phyloP scores from a whole-genome alignment of 495 filamentous ascomycete genomes.

The Lepraria neglecta region DNA sequence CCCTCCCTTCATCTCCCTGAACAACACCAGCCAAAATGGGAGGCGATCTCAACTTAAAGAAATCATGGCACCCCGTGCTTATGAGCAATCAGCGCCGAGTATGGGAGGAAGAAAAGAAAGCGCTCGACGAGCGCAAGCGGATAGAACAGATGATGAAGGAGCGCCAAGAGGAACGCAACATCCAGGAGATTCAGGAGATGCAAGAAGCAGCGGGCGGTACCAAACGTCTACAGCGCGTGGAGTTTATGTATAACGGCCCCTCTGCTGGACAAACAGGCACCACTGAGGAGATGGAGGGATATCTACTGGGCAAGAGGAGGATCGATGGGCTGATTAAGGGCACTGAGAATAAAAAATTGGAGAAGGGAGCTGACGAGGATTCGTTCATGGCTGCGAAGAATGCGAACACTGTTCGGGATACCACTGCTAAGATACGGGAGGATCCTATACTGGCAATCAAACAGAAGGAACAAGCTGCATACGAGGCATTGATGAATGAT shows the following conservation, averaged over 20 bases:
- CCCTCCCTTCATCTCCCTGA: neutral
- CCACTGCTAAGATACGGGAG: slow-evolving; percentile 73
- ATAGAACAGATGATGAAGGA: slow-evolving; percentile 84
- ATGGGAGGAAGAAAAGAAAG: slow-evolving; percentile 82
- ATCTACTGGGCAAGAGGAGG: slow-evolving; percentile 82
- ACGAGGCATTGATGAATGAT: slow-evolving; percentile 84
- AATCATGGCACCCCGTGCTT: slow-evolving; percentile 88
- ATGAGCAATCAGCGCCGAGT: slow-evolving; percentile 78
- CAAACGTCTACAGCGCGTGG: slow-evolving; percentile 69
- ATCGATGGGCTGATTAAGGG: slow-evolving; percentile 84
- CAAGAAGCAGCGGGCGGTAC: slow-evolving; percentile 84
- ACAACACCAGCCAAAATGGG: slow-evolving; percentile 54
- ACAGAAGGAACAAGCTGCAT: slow-evolving; percentile 83
- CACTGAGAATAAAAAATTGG: slow-evolving; percentile 68
- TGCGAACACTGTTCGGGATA: slow-evolving; percentile 65
- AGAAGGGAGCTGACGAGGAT: slow-evolving; percentile 68
- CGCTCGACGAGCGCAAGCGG: slow-evolving; percentile 90
- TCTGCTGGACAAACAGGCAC: slow-evolving; percentile 71
- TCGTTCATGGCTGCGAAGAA: slow-evolving; percentile 54
- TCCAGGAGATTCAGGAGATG: slow-evolving; percentile 84
- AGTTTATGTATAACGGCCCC: slow-evolving; percentile 96
- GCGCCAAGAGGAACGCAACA: slow-evolving; percentile 84
- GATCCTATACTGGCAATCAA: slow-evolving; percentile 91
- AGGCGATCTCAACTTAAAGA: slow-evolving; percentile 91
- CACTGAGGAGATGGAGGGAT: slow-evolving; percentile 89